Percentiles rank a stretch among this genome's conserved stretches.
These are phyloP conservation scores for Ceratobasidium sp. DNA, from an alignment of 1,284 basidiomycete species.

Conservation along the genomic window DNA sequence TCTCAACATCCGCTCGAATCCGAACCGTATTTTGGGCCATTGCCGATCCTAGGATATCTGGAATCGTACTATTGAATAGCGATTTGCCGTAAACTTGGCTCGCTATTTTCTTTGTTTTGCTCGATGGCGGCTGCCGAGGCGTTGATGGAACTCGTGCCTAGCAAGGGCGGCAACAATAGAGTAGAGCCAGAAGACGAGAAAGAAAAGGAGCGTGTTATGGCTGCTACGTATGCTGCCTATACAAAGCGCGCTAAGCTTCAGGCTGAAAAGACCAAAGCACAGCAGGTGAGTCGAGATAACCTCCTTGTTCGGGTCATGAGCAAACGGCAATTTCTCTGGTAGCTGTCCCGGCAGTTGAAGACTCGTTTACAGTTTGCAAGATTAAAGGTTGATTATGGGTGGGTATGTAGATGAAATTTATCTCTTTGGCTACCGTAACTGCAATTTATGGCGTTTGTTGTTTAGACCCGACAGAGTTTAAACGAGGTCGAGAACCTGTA, in stretches of 20 bases:
- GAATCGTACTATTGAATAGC: background rate
- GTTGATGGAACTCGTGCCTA: constrained; percentile 35
- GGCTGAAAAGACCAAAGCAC: constrained; percentile 64
- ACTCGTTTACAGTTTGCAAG: constrained; percentile 76
- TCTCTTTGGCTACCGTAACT: background rate
- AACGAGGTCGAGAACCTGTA: constrained; percentile 81
- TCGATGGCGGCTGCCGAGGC: constrained; percentile 36
- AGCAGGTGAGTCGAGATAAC: constrained; percentile 57
- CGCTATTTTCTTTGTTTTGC: background rate
- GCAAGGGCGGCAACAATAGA: background rate
- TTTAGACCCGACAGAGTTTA: constrained; percentile 58
- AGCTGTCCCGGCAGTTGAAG: constrained; percentile 74
- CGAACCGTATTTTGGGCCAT: background rate
- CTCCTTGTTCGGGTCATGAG: too few species aligned
- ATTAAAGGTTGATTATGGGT: constrained; percentile 79
- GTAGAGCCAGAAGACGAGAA: constrained; percentile 12
- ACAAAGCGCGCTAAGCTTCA: constrained; percentile 35
- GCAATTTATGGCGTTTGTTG: constrained; percentile 41
- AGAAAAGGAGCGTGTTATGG: constrained; percentile 32
- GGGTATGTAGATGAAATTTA: constrained; percentile 59
- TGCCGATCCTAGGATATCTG: background rate
- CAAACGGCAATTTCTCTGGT: too few species aligned
- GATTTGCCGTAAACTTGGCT: background rate
- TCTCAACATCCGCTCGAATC: constrained; percentile 5
- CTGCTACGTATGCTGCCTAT: constrained; percentile 36